Evolutionary conservation across 1,139 yeast genomes (phyloP).

Genomic region (Taiozyma onychis): DNA sequence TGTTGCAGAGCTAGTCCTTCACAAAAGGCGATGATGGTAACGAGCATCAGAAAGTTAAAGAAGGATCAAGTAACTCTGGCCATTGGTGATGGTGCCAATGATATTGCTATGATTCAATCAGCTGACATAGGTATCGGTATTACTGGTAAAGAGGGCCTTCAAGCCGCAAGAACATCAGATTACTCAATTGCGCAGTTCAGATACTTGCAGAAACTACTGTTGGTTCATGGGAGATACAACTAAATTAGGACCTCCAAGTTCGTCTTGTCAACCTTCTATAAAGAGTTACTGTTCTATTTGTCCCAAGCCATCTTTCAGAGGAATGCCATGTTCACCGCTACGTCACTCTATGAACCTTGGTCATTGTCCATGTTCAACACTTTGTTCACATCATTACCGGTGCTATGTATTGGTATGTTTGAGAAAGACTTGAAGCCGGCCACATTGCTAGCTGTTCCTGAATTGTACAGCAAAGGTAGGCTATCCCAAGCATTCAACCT

Average conservation of each 20-base stretch:
- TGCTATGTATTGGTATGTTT: conserved; percentile 89
- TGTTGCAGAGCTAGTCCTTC: conserved; percentile 97
- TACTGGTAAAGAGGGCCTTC: conserved; percentile 94
- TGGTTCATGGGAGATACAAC: conserved; percentile 95
- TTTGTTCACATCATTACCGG: conserved; percentile 88
- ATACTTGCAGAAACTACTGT: conserved; percentile 67
- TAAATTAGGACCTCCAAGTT: conserved; percentile 89
- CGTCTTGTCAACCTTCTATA: conserved; percentile 90
- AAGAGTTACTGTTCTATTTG: conserved; percentile 82
- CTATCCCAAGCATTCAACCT: conserved; percentile 71
- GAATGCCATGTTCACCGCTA: conserved; percentile 84
- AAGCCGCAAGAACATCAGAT: conserved; percentile 94
- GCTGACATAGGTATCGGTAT: conserved; percentile 98
- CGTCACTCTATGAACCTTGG: conserved; percentile 93
- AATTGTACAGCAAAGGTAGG: conserved; percentile 75
- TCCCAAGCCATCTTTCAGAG: conserved; percentile 88
- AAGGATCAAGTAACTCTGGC: conserved; percentile 79
- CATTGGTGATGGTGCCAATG: conserved; percentile 99
- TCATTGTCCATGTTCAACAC: conserved; percentile 96
- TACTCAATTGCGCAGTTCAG: conserved; percentile 95
- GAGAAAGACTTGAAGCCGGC: conserved; percentile 88
- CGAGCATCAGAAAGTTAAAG: conserved; percentile 62
- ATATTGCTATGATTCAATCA: conserved; percentile 97
- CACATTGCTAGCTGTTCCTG: conserved; percentile 88
- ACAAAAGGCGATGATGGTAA: conserved; percentile 88